Evolutionary conservation across 179 eudicot genomes (phyloP).

Genomic region (Monotropa hypopitys): DNA sequence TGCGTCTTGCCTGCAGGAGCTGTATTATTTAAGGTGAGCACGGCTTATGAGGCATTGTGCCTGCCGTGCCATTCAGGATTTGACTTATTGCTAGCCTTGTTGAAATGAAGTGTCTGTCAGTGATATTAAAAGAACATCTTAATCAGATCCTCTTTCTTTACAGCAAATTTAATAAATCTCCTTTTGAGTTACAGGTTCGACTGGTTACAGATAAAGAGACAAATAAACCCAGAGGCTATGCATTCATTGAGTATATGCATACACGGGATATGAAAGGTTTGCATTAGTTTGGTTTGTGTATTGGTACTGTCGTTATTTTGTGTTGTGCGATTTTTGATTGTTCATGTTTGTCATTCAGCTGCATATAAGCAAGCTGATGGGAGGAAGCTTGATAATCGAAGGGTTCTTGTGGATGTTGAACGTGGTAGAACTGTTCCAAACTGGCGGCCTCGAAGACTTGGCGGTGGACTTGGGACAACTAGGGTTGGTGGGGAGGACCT

Average conservation of each 20-base stretch:
- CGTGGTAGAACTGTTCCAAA: conserved; percentile 99
- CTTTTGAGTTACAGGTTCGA: conserved; percentile 52
- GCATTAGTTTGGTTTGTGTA: neutral
- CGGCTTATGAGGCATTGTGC: conserved; percentile 92
- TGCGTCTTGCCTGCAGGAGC: conserved; percentile 65
- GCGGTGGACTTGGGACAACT: conserved; percentile 95
- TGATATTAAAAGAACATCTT: neutral
- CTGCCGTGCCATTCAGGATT: conserved; percentile 89
- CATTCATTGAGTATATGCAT: conserved; percentile 81
- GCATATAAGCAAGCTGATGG: conserved; percentile 99
- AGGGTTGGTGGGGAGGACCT: conserved; percentile 79
- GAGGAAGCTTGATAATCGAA: conserved; percentile 78
- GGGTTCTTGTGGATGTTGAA: conserved; percentile 98
- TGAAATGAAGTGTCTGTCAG: neutral
- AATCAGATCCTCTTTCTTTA: conserved; percentile 5
- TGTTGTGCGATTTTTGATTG: neutral
- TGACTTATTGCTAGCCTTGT: conserved; percentile 14
- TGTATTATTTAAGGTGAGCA: conserved; percentile 81
- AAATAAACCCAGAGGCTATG: conserved; percentile 92
- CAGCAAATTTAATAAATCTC: neutral
- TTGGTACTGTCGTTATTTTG: neutral
- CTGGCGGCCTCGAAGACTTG: conserved; percentile 97
- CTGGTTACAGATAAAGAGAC: conserved; percentile 60
- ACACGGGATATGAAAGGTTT: conserved; percentile 95
- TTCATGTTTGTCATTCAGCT: conserved; percentile 30